phyloP scores from a whole-genome alignment of 257 asterid genomes.

The Solanum pennellii region DNA sequence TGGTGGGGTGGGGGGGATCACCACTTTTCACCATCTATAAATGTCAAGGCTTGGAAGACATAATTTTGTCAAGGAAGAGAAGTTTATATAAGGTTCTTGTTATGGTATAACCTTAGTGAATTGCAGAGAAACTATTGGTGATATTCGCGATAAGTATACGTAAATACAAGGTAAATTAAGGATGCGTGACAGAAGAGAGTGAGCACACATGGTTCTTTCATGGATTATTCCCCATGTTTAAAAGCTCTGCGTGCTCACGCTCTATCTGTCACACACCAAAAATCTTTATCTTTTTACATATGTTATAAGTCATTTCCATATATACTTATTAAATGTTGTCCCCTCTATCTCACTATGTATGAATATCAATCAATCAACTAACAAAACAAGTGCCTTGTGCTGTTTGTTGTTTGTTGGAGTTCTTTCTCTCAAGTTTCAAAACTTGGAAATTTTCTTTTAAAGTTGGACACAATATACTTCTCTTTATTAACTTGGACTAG shows the following conservation, averaged over 20 bases:
- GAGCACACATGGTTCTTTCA: neutral
- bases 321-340: neutral
- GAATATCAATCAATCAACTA: neutral
- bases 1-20: neutral
- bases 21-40: neutral
- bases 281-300: neutral
- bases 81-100: neutral
- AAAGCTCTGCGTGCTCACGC: neutral
- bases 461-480: neutral
- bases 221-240: neutral
- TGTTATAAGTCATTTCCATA: neutral
- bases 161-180: neutral
- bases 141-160: neutral
- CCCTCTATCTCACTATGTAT: neutral
- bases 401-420: neutral
- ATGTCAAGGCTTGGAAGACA: neutral
- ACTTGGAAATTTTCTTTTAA: neutral
- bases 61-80: neutral
- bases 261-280: neutral
- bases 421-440: neutral
- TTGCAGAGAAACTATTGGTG: neutral
- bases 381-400: neutral
- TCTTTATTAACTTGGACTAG: neutral
- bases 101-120: neutral
- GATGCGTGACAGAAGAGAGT: neutral